These are phyloP conservation scores for Linum lewisii DNA, from an alignment of 345 rosid species.

Conservation along the genomic window DNA sequence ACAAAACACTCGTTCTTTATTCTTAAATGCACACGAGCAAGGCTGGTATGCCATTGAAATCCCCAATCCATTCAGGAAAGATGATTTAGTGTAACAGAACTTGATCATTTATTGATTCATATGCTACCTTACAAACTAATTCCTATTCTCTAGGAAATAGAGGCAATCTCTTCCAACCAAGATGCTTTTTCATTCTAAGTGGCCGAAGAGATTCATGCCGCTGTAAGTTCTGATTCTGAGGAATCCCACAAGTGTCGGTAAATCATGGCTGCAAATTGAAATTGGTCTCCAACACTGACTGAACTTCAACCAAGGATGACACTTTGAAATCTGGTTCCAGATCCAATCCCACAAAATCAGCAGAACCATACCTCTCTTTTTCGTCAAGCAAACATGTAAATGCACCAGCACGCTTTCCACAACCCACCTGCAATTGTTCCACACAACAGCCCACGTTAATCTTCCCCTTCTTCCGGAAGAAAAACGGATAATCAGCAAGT, in stretches of 20 bases:
- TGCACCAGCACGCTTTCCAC: slow-evolving; percentile 88
- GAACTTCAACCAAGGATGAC: slow-evolving; percentile 50
- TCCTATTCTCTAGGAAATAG: no score
- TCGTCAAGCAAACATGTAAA: slow-evolving; percentile 87
- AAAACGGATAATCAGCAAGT: background rate
- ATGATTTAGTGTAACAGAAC: no score
- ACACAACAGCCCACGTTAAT: background rate
- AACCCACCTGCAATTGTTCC: slow-evolving; percentile 45
- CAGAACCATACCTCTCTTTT: slow-evolving; percentile 46
- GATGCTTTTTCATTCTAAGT: background rate
- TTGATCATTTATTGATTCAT: no score
- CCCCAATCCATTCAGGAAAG: no score
- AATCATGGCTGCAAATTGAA: slow-evolving; percentile 51
- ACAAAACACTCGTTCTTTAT: no score
- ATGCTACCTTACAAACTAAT: no score
- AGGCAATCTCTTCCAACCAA: no score
- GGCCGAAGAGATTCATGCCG: background rate
- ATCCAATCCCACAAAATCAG: slow-evolving; percentile 40
- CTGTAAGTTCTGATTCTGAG: background rate
- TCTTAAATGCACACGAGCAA: no score
- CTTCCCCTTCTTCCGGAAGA: no score
- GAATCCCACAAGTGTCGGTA: background rate
- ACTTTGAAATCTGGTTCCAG: slow-evolving; percentile 70
- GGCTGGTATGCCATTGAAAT: no score
- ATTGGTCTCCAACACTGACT: slow-evolving; percentile 47